Conservation (phyloP, 179 eudicot species). For the Heliamphora pulchella region DNA sequence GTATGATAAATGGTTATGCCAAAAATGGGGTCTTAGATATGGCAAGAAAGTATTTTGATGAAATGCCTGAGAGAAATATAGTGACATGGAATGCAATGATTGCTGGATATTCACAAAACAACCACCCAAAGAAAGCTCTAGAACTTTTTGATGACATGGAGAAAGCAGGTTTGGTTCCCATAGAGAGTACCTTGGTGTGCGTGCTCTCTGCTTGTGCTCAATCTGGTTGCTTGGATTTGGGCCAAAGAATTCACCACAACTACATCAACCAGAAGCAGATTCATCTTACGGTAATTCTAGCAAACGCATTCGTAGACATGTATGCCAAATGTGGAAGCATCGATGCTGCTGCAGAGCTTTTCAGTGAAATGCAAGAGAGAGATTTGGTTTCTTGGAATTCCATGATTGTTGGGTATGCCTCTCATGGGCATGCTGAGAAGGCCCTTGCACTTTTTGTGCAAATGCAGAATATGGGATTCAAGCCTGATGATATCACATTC, state of each 20-base stretch:
- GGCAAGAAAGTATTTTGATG: slow-evolving; percentile 52
- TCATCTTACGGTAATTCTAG: slow-evolving; percentile 43
- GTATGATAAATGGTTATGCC: slow-evolving; percentile 57
- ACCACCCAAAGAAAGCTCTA: slow-evolving; percentile 56
- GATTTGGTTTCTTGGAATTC: slow-evolving; percentile 76
- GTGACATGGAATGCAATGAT: slow-evolving; percentile 82
- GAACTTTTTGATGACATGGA: slow-evolving; percentile 55
- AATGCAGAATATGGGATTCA: slow-evolving; percentile 34
- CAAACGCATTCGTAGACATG: slow-evolving; percentile 68
- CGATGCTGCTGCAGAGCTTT: slow-evolving; percentile 39
- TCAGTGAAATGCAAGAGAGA: slow-evolving; percentile 50
- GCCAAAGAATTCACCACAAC: slow-evolving; percentile 39
- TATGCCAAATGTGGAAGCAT: slow-evolving; percentile 81
- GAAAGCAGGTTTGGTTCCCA: slow-evolving; percentile 31
- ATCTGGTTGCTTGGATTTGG: slow-evolving; percentile 45
- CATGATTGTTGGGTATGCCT: slow-evolving; percentile 44
- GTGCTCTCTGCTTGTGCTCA: slow-evolving; percentile 72
- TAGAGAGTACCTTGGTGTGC: slow-evolving; percentile 60
- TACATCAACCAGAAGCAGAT: slow-evolving; percentile 43
- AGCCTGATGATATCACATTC: slow-evolving; percentile 58
- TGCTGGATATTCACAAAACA: slow-evolving; percentile 65
- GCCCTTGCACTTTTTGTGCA: slow-evolving; percentile 34
- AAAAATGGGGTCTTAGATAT: slow-evolving; percentile 43
- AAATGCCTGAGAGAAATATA: slow-evolving; percentile 56
- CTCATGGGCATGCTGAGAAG: slow-evolving; percentile 42